These are phyloP conservation scores for Colletotrichum scovillei DNA, from an alignment of 2,329 filamentous ascomycete genomes.

Conservation along the genomic window DNA sequence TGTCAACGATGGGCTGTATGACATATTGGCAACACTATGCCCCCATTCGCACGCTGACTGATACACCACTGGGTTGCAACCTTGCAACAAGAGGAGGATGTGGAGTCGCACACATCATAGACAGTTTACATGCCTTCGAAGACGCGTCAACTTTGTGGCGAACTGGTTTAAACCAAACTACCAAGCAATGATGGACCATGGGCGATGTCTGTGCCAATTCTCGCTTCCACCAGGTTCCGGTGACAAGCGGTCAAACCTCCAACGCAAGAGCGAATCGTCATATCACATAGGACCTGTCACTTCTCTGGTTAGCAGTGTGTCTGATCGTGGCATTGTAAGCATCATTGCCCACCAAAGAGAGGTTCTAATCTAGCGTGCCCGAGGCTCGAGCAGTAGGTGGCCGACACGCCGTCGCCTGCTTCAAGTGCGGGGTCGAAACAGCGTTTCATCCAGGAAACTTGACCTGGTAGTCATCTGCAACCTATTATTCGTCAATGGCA, in stretches of 20 bases:
- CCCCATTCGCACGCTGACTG: too few relatives aligned
- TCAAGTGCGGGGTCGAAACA: conserved; percentile 35
- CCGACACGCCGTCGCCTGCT: conserved; percentile 2
- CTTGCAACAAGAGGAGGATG: background rate
- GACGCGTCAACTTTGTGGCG: background rate
- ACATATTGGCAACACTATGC: background rate
- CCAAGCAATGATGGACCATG: background rate
- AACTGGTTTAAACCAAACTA: background rate
- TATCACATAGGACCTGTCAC: background rate
- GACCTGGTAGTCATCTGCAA: background rate
- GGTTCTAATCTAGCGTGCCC: background rate
- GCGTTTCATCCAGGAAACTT: background rate
- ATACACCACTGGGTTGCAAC: too few relatives aligned
- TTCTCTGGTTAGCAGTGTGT: background rate
- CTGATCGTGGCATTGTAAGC: background rate
- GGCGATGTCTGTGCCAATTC: background rate
- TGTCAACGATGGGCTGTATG: background rate
- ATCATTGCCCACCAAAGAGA: background rate
- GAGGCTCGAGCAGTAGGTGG: background rate
- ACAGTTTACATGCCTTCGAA: background rate
- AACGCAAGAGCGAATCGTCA: background rate
- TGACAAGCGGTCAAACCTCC: background rate
- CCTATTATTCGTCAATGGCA: background rate
- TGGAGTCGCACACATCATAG: background rate
- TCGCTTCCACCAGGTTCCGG: background rate